These are phyloP conservation scores for Sclerotinia spermophila DNA, from an alignment of 2,329 filamentous ascomycete species.

Conservation along the genomic window DNA sequence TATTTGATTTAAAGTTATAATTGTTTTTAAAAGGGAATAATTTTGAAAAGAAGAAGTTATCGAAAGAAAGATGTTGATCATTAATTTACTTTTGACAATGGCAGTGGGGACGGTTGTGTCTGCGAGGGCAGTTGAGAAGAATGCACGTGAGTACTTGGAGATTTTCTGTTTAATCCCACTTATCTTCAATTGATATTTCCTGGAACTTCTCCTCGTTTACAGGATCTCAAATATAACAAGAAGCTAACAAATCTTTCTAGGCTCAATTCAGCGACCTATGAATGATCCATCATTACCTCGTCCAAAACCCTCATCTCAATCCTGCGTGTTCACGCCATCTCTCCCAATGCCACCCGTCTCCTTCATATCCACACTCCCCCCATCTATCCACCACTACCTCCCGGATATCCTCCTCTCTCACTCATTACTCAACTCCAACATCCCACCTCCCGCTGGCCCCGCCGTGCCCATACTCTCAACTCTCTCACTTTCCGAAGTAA, in stretches of 20 bases:
- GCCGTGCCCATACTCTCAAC: neutral
- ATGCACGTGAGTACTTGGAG: neutral
- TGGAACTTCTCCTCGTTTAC: neutral
- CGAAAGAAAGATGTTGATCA: conserved; percentile 8
- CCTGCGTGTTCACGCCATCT: conserved; percentile 15
- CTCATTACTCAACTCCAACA: neutral
- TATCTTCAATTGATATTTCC: neutral
- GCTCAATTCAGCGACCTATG: neutral
- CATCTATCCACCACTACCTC: conserved; percentile 9
- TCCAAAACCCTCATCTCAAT: neutral
- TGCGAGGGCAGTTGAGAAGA: conserved; percentile 12
- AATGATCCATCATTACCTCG: neutral
- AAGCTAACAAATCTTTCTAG: neutral
- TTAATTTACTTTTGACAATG: neutral
- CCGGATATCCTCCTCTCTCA: conserved; percentile 9
- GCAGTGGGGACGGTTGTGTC: conserved; percentile 2
- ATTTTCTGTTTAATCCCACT: neutral
- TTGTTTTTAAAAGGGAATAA: neutral
- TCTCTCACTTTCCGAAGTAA: conserved; percentile 11
- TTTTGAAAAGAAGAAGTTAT: neutral
- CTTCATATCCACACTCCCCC: neutral
- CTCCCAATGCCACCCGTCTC: conserved; percentile 8
- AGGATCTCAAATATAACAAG: neutral
- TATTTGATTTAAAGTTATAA: neutral
- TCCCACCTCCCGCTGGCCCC: neutral